Evolutionary conservation across 2,329 filamentous ascomycete genomes (phyloP), one percentile per base, ranked within the genome.

Genomic region (Apiospora pterosperma): DNA sequence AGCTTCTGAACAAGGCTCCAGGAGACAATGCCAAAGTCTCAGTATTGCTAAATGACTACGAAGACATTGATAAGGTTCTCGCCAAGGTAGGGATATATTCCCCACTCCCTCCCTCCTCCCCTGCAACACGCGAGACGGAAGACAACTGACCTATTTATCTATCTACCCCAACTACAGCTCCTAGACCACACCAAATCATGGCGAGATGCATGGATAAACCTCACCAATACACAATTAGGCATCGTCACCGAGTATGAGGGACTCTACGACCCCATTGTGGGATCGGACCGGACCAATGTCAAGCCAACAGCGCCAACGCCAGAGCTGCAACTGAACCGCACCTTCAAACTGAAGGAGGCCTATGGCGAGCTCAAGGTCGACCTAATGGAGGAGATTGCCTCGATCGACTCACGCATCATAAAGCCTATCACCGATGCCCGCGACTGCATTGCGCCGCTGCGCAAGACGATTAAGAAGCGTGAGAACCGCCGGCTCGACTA

Each of bases 401-500:
- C 87, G 70, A 91, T 96, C 68, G 91, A 95, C 68, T 78, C 81
- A 11, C 86, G 87, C 69, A 85, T 96, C 67, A 85, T 94, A 62
- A 83, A 83, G 65, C 91, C 92, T 0, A 90, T 90, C 4, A 86
- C 85, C 64, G 85, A 90, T 62, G 90, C 90, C 8, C 90, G 88
- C 71, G 87, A 90, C 62, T 86, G 80, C 63, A 82, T 95, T 66
- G 86, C 89, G 68, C 88, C 90, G 2, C 83, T 96, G 74, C 89
- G 91, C 72, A 96, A 93, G 79, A 90, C 89, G 1, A 92, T 96
- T 73, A 96, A 95, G 79, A 93, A 92, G 76, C 83, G 93, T 59
- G 92, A 96, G 74, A 91, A 94, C 71, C 92, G 89, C 78, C 90
- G 92, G 62, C 76, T 94, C 65, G 93, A 96, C 75, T 96, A 89